phyloP scores from a whole-genome alignment of 441 rosid species.

The Populus hybrid region DNA sequence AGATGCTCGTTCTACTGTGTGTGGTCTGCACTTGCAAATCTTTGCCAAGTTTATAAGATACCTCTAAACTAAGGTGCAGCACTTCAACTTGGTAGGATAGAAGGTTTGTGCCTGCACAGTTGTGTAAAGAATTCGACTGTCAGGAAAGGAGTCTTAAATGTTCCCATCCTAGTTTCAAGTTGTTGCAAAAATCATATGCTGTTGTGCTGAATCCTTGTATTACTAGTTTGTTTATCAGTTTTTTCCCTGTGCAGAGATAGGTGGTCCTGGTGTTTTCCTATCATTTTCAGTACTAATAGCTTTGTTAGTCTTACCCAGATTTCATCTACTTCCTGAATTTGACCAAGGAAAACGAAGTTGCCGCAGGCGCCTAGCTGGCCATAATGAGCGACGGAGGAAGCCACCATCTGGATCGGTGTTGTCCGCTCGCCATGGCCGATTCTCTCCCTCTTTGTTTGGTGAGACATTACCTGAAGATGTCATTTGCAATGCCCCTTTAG shows the following conservation, averaged over 20 bases:
- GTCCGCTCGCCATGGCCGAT: conserved; percentile 43
- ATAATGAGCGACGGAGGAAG: conserved; percentile 90
- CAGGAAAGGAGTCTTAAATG: background rate
- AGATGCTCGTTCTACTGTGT: no score
- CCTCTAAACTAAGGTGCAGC: no score
- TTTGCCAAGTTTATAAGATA: no score
- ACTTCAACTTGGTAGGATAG: background rate
- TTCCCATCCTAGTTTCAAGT: background rate
- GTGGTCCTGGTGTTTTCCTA: background rate
- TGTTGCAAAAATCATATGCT: background rate
- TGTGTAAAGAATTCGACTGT: background rate
- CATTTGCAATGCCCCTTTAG: background rate
- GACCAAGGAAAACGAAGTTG: conserved; percentile 92
- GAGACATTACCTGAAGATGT: conserved; percentile 2
- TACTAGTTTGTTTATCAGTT: background rate
- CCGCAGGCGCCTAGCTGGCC: conserved; percentile 89
- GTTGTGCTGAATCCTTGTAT: background rate
- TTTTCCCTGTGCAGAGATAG: background rate
- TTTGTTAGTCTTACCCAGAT: conserved; percentile 43
- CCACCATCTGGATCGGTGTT: conserved; percentile 61
- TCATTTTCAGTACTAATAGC: conserved; percentile 2
- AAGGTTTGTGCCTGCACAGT: background rate
- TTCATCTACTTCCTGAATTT: conserved; percentile 91
- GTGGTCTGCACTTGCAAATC: no score
- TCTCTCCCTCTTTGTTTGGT: conserved; percentile 53